Conservation (phyloP, 345 rosid genomes). For the Carallia pectinifolia region DNA sequence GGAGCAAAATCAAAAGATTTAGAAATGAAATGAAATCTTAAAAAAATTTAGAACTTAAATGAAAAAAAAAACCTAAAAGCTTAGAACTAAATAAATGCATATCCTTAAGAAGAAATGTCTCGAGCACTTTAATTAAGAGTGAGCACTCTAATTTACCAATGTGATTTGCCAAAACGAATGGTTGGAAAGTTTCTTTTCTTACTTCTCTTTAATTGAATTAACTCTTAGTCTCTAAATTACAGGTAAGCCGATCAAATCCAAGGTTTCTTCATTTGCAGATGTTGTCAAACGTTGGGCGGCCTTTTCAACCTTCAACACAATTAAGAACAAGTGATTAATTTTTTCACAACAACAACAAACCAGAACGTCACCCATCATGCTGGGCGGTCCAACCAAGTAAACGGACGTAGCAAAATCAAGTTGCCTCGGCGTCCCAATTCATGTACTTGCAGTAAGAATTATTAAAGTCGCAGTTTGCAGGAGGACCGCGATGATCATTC, state of each 20-base stretch:
- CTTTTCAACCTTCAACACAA: conserved; percentile 52
- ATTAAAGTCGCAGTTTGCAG: conserved; percentile 65
- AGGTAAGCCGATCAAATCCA: conserved; percentile 12
- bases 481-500: conserved; percentile 68
- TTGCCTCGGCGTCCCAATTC: conserved; percentile 76
- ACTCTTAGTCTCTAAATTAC: no score
- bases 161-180: no score
- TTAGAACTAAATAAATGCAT: no score
- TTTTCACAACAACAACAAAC: not conserved
- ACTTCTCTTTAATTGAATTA: no score
- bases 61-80: no score
- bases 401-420: not conserved
- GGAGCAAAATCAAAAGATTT: no score
- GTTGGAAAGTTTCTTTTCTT: no score
- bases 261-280: conserved; percentile 42
- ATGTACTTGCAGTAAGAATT: conserved; percentile 62
- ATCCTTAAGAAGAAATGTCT: no score
- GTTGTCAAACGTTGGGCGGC: conserved; percentile 49
- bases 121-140: no score
- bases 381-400: not conserved
- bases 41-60: no score
- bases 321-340: not conserved
- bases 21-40: no score
- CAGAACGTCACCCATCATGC: not conserved
- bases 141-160: no score